A percentile compares a stretch with the other conserved stretches of the same genome.
phyloP scores from a whole-genome alignment of 306 rosid species.

The Albizia julibrissin region DNA sequence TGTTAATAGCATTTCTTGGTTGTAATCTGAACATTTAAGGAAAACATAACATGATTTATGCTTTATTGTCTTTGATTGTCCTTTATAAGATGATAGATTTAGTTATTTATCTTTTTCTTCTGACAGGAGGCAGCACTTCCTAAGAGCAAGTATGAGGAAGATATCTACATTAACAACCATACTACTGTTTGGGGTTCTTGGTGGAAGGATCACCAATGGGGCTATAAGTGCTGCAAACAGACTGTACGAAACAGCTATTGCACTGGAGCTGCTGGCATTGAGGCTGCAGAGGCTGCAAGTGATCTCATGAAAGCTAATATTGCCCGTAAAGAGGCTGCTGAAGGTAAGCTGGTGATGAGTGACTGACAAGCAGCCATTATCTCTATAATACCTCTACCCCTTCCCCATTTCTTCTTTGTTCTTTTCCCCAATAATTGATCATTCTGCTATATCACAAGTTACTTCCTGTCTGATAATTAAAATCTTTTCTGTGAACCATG shows the following conservation, averaged over 20 bases:
- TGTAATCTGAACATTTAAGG: neutral
- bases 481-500: neutral
- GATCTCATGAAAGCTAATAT: constrained; percentile 68
- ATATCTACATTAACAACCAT: constrained; percentile 57
- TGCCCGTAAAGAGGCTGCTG: constrained; percentile 57
- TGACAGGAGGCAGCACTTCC: constrained; percentile 55
- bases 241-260: constrained; percentile 58
- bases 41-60: neutral
- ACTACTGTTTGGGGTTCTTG: constrained; percentile 68
- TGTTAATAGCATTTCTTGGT: neutral
- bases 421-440: neutral
- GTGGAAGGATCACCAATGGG: constrained; percentile 88
- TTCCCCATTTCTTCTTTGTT: neutral
- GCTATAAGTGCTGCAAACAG: constrained; percentile 64
- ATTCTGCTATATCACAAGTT: neutral
- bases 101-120: neutral
- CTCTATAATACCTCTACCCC: neutral
- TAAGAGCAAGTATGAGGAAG: constrained; percentile 59
- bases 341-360: constrained; percentile 35
- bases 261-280: constrained; percentile 64
- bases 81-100: neutral
- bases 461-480: neutral
- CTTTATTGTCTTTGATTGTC: neutral
- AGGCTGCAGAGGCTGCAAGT: constrained; percentile 49
- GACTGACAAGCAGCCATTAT: neutral